Evolutionary conservation across 78 protist genomes (phyloP), one percentile per base, ranked within the genome.

Genomic region (Polysphondylium violaceum): DNA sequence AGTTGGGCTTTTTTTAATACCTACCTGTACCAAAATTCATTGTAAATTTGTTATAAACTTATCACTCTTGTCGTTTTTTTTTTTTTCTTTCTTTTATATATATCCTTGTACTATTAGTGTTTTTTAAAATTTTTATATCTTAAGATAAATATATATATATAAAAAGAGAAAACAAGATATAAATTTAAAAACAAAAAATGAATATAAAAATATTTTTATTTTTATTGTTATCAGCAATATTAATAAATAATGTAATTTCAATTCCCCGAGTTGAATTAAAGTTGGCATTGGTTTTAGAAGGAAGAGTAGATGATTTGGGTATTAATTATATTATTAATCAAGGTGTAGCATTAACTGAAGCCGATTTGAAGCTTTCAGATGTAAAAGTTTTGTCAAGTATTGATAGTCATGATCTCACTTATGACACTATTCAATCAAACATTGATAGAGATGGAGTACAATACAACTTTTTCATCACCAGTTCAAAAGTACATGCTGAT

Each of bases 401-500:
- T 0, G 3, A 14, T 0, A 60, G 31, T 7, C 31, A 68, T 44
- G 91, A 83, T n/a, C 16, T 29, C 27, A 71, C 64, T 36, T 55
- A 69, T 55, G 69, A 53, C 25, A 21, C 16, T 23, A 83, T 83
- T 21, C 21, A 8, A 38, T n/a, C 19, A 14, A 8, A 23, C 6
- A 11, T 69, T 2, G n/a, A 38, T 31, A 27, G 36, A 17, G 38
- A 27, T 19, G 53, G 31, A 14, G n/a, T n/a, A n/a, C 25, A 31
- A 21, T 69, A 58, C 60, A 83, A 67, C 58, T 83, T 68, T 29
- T 58, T 83, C 41, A 83, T 83, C 8, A 83, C 91, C 6, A 44
- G 67, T 23, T 29, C 43, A n/a, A 53, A 35, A 21, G 9, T 35
- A 6, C 91, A 83, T 33, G 33, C 19, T 25, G 44, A 33, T 8